Evolutionary conservation across 2,329 filamentous ascomycete genomes (phyloP).

Genomic region (Blastomyces emzantsi): DNA sequence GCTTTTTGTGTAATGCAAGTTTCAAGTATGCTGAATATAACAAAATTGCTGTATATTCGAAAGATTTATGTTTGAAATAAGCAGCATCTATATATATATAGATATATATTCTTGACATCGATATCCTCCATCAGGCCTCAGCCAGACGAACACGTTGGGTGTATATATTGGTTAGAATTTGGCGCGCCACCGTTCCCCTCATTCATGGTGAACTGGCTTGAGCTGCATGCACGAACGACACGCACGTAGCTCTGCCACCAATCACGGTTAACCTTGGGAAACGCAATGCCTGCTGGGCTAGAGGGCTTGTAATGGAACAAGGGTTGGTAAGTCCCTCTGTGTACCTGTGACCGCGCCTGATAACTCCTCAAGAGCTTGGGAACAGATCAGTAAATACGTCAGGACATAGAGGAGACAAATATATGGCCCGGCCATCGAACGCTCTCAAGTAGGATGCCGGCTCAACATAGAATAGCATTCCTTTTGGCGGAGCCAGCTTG

Average conservation of each 20-base stretch:
- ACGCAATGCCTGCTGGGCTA: not conserved
- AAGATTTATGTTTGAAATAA: not conserved
- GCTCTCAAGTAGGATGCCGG: not conserved
- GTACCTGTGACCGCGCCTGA: no score
- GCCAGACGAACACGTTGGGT: not conserved
- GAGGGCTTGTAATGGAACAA: not conserved
- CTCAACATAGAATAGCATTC: not conserved
- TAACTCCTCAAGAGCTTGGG: not conserved
- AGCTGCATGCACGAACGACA: not conserved
- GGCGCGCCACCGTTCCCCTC: not conserved
- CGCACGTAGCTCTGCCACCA: not conserved
- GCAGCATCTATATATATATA: not conserved
- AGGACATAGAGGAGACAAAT: not conserved
- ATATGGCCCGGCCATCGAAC: not conserved
- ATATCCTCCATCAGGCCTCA: not conserved
- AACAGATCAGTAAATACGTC: not conserved
- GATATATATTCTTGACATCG: not conserved
- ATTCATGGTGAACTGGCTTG: not conserved
- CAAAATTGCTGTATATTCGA: not conserved
- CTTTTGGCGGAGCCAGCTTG: not conserved
- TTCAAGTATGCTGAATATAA: not conserved
- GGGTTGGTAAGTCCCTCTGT: not conserved
- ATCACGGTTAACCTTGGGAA: not conserved
- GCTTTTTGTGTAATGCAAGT: not conserved
- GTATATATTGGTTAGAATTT: not conserved